Conservation (phyloP, 73 alveolate species). For the Stentor roeselii region DNA sequence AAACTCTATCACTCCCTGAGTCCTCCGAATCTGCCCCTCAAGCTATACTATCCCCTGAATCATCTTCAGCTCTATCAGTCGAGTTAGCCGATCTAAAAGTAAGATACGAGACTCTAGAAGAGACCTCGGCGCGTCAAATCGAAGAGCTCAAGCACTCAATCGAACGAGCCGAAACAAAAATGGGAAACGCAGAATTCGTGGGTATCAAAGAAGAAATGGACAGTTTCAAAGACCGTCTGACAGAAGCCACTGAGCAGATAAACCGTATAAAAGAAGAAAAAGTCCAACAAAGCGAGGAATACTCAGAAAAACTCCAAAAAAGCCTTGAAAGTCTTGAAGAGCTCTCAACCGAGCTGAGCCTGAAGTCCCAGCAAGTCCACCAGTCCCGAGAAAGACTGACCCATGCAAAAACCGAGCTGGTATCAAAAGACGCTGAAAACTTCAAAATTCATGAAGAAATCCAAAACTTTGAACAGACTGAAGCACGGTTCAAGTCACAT, state of each 20-base stretch:
- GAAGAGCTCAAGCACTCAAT: constrained; percentile 20
- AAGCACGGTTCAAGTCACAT: not conserved
- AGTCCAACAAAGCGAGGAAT: not conserved
- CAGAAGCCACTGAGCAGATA: constrained; percentile 23
- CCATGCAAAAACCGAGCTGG: no score
- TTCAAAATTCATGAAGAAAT: no score
- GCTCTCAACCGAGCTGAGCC: not conserved
- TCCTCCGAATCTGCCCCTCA: not conserved
- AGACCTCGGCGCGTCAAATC: constrained; percentile 17
- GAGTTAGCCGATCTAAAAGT: constrained; percentile 23
- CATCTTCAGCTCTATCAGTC: constrained; percentile 10
- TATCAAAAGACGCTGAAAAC: not conserved
- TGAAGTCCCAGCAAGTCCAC: not conserved
- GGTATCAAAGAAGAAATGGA: constrained; percentile 15
- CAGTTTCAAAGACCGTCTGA: constrained; percentile 2
- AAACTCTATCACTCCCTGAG: not conserved
- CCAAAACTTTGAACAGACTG: not conserved
- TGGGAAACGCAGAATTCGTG: not conserved
- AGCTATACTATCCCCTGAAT: no score
- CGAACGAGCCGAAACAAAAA: constrained; percentile 27
- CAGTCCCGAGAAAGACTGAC: no score
- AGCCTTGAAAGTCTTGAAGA: not conserved
- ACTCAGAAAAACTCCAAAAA: not conserved
- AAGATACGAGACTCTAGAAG: constrained; percentile 21
- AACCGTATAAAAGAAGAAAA: not conserved